These are phyloP conservation scores for Asterionellopsis glacialis DNA, from an alignment of 108 stramenopile genomes.

Conservation along the genomic window DNA sequence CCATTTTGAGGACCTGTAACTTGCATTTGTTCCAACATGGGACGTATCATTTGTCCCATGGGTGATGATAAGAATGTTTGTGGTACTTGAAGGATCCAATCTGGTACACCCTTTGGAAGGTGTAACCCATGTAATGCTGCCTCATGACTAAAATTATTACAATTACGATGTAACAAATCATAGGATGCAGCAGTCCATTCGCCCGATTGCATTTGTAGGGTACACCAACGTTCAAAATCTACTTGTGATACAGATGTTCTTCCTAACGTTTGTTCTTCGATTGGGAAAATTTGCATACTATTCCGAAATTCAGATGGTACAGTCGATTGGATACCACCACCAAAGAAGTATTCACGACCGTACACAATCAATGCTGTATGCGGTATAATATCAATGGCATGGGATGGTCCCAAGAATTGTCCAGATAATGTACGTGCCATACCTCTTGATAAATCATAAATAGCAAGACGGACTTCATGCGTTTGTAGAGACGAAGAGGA, in stretches of 20 bases:
- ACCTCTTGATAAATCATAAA: slow-evolving; percentile 71
- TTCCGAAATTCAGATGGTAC: slow-evolving; percentile 36
- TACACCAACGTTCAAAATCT: slow-evolving; percentile 75
- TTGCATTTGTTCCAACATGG: slow-evolving; percentile 73
- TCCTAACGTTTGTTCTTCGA: slow-evolving; percentile 47
- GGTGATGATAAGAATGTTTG: slow-evolving; percentile 52
- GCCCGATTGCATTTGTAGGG: slow-evolving; percentile 7
- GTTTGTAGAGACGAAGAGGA: slow-evolving; percentile 8
- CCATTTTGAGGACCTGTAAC: slow-evolving; percentile 11
- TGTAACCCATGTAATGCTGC: slow-evolving; percentile 57
- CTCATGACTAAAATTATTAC: slow-evolving; percentile 68
- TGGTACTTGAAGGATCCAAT: slow-evolving; percentile 68
- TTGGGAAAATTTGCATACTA: slow-evolving; percentile 41
- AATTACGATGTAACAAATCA: slow-evolving; percentile 63
- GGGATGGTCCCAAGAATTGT: slow-evolving; percentile 63
- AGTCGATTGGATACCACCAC: slow-evolving; percentile 49
- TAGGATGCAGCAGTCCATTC: slow-evolving; percentile 32
- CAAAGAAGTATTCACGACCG: slow-evolving; percentile 77
- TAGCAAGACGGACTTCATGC: slow-evolving; percentile 54
- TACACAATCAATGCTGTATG: slow-evolving; percentile 63
- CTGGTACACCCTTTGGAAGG: slow-evolving; percentile 43
- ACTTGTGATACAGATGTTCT: slow-evolving; percentile 31
- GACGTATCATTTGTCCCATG: slow-evolving; percentile 70
- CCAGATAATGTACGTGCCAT: slow-evolving; percentile 61
- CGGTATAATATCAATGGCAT: slow-evolving; percentile 70